Evolutionary conservation across 208 protist genomes (phyloP), one percentile per base, ranked within the genome.

Genomic region (Crithidia brevicula): DNA sequence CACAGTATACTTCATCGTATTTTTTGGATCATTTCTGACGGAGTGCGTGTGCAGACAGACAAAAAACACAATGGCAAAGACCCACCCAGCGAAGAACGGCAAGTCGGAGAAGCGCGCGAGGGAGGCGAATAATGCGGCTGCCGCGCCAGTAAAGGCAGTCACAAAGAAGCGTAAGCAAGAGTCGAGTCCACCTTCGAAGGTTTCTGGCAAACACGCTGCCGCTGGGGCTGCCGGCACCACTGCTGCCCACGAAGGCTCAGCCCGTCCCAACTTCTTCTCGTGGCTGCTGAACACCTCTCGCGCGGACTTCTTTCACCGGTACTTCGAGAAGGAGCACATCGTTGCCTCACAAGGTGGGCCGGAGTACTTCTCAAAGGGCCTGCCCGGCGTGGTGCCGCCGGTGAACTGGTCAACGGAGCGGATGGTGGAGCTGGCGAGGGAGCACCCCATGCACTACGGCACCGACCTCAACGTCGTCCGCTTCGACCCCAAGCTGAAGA

Each of bases 281-380:
- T 81, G 92, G 51, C 54, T 93, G 18, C 42, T 85, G 20, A 79
- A 83, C 9, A 69, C 81, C 13, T 82, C 76, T 0, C 62, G 79
- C 30, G 45, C 67, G 28, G 74, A 87, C 16, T 97, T 97, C 43
- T 93, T 92, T 61, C 56, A 74, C 16, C 59, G 81, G 3, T 91
- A 95, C 59, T 97, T 90, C 81, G 93, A 95, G 60, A 79, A 91
- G 64, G 81, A 86, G 51, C 81, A 83, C 45, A 34, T 92, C 25
- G 68, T 79, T 34, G 64, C 45, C 23, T 87, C 72, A 31, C 85
- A 83, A 54, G 72, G 67, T 47, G 62, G 18, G 25, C 63, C 73
- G n/a, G 56, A 43, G 42, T 83, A 78, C 72, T 92, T 83, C 58
- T 52, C 33, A 42, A 72, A 69, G n/a, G 60, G 68, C 11, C 52